phyloP scores from a whole-genome alignment of 169 alveolate species.

The Plasmodium malariae region DNA sequence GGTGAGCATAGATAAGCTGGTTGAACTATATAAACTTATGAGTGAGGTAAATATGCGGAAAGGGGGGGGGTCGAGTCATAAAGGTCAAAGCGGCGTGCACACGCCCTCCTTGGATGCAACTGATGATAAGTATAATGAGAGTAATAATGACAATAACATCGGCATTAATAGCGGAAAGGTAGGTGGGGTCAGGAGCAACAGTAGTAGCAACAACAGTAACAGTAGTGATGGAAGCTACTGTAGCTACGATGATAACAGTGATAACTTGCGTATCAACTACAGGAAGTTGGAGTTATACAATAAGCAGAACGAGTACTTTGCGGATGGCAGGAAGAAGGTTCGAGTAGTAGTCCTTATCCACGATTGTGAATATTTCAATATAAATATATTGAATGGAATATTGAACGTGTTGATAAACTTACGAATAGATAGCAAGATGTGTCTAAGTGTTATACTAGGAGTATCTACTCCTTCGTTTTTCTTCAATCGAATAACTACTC shows the following conservation, averaged over 20 bases:
- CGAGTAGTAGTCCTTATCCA: constrained; percentile 36
- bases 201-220: too few relatives aligned
- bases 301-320: constrained; percentile 30
- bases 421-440: constrained; percentile 35
- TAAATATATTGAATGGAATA: constrained; percentile 61
- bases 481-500: constrained; percentile 53
- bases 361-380: constrained; percentile 67
- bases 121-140: too few relatives aligned
- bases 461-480: constrained; percentile 65
- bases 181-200: too few relatives aligned
- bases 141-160: too few relatives aligned
- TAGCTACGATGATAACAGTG: too few relatives aligned
- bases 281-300: constrained; percentile 19
- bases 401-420: constrained; percentile 54
- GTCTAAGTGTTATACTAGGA: constrained; percentile 59
- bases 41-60: constrained; percentile 28
- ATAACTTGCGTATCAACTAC: too few relatives aligned
- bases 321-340: constrained; percentile 61
- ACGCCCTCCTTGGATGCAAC: too few relatives aligned
- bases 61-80: too few relatives aligned
- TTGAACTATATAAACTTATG: constrained; percentile 34
- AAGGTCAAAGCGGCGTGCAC: too few relatives aligned
- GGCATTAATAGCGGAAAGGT: too few relatives aligned
- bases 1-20: constrained; percentile 30
- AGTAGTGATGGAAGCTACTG: too few relatives aligned